phyloP scores from a whole-genome alignment of 345 rosid species.

The Salix suchowensis region DNA sequence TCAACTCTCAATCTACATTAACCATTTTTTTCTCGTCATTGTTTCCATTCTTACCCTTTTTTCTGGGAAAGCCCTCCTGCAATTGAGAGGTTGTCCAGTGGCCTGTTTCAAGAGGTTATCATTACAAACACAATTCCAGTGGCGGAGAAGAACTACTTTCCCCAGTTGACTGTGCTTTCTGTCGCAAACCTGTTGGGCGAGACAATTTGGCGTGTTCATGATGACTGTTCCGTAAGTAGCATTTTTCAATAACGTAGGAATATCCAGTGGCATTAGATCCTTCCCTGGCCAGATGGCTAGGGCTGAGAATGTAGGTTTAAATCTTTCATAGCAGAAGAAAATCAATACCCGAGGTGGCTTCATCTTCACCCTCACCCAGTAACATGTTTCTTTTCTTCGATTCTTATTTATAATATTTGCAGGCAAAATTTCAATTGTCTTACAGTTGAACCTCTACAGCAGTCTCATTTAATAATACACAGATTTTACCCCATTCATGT shows the following conservation, averaged over 20 bases:
- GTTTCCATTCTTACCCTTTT: not conserved
- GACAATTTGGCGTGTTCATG: constrained; percentile 95
- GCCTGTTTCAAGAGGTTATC: constrained; percentile 92
- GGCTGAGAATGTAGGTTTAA: not conserved
- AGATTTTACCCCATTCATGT: not conserved
- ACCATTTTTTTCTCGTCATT: not conserved
- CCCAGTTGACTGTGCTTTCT: constrained; percentile 82
- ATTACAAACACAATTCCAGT: constrained; percentile 89
- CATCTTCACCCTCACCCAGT: not conserved
- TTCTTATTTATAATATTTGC: not conserved
- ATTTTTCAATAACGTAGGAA: constrained; percentile 10
- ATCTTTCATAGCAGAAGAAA: not conserved
- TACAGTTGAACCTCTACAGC: not conserved
- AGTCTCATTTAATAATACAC: not conserved
- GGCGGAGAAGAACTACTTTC: constrained; percentile 73
- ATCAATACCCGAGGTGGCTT: not conserved
- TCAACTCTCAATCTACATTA: not conserved
- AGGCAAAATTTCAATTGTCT: not conserved
- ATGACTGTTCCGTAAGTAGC: constrained; percentile 78
- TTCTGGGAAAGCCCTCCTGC: constrained; percentile 71
- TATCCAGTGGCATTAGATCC: not conserved
- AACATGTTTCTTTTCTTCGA: not conserved
- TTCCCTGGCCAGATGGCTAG: not conserved
- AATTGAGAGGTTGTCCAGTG: constrained; percentile 82
- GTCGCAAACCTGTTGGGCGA: constrained; percentile 91